Percentiles rank a stretch among this genome's conserved stretches.
phyloP scores from a whole-genome alignment of 768 basidiomycete genomes.

The Dacryopinax primogenitus region DNA sequence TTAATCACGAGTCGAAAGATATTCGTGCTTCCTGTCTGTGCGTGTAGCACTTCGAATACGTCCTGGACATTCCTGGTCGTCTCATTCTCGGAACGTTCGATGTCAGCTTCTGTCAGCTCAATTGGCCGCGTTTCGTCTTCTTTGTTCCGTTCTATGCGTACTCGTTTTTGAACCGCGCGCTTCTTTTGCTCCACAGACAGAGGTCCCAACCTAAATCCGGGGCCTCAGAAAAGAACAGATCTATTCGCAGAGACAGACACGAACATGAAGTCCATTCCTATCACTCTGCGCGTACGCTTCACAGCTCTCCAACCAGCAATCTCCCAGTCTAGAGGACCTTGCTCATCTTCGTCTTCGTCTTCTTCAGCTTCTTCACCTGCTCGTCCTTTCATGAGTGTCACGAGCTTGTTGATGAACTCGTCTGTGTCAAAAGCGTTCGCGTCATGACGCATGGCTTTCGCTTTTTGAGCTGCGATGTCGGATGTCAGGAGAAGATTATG shows the following conservation, averaged over 20 bases:
- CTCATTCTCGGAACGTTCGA: slow-evolving; percentile 71
- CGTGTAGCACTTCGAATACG: slow-evolving; percentile 48
- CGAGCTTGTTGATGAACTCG: slow-evolving; percentile 68
- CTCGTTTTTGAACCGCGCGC: slow-evolving; percentile 44
- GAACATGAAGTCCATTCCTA: slow-evolving; percentile 81
- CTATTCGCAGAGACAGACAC: slow-evolving; percentile 20
- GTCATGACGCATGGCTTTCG: slow-evolving; percentile 82
- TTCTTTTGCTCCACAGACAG: slow-evolving; percentile 77
- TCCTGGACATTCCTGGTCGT: slow-evolving; percentile 72
- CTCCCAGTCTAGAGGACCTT: slow-evolving; percentile 58
- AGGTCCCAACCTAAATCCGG: slow-evolving; percentile 68
- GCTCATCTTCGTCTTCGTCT: slow-evolving; percentile 22
- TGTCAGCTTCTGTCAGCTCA: slow-evolving; percentile 61
- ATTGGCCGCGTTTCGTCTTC: slow-evolving; percentile 50
- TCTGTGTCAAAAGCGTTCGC: slow-evolving; percentile 82
- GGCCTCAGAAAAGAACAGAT: slow-evolving; percentile 12
- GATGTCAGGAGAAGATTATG: slow-evolving; percentile 63
- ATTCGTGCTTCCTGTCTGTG: slow-evolving; percentile 45
- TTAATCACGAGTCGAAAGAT: slow-evolving; percentile 82
- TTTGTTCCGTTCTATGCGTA: slow-evolving; percentile 58
- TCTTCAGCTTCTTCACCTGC: slow-evolving; percentile 39
- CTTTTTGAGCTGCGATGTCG: slow-evolving; percentile 69
- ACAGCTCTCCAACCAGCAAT: slow-evolving; percentile 73
- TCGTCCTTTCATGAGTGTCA: slow-evolving; percentile 63
- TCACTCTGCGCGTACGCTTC: slow-evolving; percentile 64